These are phyloP conservation scores for Leptodontidium sp. DNA, from an alignment of 2,329 filamentous ascomycete genomes.

Conservation along the genomic window DNA sequence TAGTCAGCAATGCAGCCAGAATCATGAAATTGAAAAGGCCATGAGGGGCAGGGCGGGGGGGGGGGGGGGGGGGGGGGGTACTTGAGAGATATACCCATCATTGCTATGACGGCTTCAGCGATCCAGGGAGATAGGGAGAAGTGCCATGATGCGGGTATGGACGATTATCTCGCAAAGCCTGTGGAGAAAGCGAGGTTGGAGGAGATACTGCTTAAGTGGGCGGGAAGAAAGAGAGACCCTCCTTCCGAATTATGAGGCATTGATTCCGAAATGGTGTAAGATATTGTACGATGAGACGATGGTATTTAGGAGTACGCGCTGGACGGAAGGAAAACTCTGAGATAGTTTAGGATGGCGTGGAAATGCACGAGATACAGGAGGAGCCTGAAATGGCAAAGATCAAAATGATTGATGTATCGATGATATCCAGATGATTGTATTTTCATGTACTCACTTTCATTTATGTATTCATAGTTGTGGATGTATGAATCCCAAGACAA, in stretches of 20 bases:
- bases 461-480: no score
- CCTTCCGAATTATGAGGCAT: not conserved
- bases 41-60: not conserved
- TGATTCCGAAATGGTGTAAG: not conserved
- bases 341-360: not conserved
- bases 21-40: not conserved
- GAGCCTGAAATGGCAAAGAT: not conserved
- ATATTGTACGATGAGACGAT: not conserved
- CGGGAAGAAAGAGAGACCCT: slow-evolving; percentile 23
- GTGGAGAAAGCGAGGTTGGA: slow-evolving; percentile 46
- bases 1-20: not conserved
- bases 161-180: slow-evolving; percentile 61
- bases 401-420: not conserved
- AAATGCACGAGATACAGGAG: not conserved
- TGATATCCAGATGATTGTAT: not conserved
- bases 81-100: slow-evolving; percentile 53
- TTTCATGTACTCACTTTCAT: not conserved
- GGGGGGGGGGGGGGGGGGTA: not conserved
- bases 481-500: not conserved
- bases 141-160: slow-evolving; percentile 59
- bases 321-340: not conserved
- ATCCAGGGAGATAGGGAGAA: slow-evolving; percentile 57
- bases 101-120: slow-evolving; percentile 60
- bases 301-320: not conserved
- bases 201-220: slow-evolving; percentile 41